Percentiles rank a stretch among this genome's conserved stretches.
Conservation (phyloP, 768 basidiomycete genomes). For the Strobilomyces echinocephalus region DNA sequence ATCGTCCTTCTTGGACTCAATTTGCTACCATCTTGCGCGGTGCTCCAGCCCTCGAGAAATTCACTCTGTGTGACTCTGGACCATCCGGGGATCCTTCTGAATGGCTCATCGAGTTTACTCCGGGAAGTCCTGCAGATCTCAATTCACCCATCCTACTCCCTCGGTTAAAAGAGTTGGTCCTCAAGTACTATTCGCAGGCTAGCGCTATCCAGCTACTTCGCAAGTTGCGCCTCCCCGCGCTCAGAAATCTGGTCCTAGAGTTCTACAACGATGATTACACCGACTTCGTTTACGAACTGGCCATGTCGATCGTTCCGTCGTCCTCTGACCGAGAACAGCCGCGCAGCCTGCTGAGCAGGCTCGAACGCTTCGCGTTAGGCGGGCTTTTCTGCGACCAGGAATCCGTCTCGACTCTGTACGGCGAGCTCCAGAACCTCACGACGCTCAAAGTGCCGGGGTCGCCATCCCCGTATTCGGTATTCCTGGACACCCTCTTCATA, state of each 20-base stretch:
- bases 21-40: slow-evolving; percentile 48
- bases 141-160: slow-evolving; percentile 28
- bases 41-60: slow-evolving; percentile 49
- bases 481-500: neutral
- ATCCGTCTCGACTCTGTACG: slow-evolving; percentile 34
- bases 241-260: slow-evolving; percentile 44
- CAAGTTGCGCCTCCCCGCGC: slow-evolving; percentile 32
- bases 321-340: slow-evolving; percentile 36
- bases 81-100: slow-evolving; percentile 40
- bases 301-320: slow-evolving; percentile 4
- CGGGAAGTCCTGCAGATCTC: slow-evolving; percentile 21
- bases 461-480: neutral
- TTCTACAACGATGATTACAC: slow-evolving; percentile 52
- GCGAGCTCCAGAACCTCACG: slow-evolving; percentile 44
- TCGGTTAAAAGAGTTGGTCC: slow-evolving; percentile 30
- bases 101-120: slow-evolving; percentile 28
- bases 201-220: slow-evolving; percentile 29
- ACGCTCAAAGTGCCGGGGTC: slow-evolving; percentile 24
- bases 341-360: slow-evolving; percentile 34
- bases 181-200: slow-evolving; percentile 52
- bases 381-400: slow-evolving; percentile 35
- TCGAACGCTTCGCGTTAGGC: slow-evolving; percentile 51
- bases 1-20: slow-evolving; percentile 53
- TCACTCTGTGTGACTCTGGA: slow-evolving; percentile 55
- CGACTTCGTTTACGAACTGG: slow-evolving; percentile 42